These are phyloP conservation scores for Naganishia sp. DNA, from an alignment of 1,284 basidiomycete species.

Conservation along the genomic window DNA sequence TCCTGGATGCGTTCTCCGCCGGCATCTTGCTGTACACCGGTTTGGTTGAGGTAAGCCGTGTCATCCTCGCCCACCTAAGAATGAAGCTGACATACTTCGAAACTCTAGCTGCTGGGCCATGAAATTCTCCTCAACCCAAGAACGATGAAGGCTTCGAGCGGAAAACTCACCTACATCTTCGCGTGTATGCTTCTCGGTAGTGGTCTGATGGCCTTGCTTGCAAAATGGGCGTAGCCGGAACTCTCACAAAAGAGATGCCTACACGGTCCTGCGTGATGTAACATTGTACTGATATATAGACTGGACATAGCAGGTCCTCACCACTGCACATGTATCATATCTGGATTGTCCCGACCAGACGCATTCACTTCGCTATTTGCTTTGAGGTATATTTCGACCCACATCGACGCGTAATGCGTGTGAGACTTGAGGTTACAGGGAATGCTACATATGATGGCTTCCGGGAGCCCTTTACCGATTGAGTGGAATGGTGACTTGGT, in stretches of 20 bases:
- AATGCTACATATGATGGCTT: too few species aligned
- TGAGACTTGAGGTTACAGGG: too few species aligned
- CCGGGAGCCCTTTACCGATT: too few species aligned
- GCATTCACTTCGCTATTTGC: neutral
- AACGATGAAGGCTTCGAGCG: constrained; percentile 69
- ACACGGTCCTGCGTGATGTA: neutral
- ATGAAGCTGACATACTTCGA: neutral
- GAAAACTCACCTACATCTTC: constrained; percentile 68
- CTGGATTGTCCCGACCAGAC: neutral
- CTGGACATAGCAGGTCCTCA: neutral
- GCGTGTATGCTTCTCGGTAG: constrained; percentile 73
- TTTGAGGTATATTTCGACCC: neutral
- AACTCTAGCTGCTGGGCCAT: constrained; percentile 73
- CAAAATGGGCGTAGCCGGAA: constrained; percentile 69
- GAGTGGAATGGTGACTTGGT: too few species aligned
- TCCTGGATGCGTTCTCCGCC: constrained; percentile 79
- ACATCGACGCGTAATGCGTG: too few species aligned
- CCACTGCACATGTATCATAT: neutral
- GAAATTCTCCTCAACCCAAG: constrained; percentile 86
- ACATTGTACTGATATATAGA: neutral
- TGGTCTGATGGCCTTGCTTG: constrained; percentile 80
- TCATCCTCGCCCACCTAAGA: constrained; percentile 15
- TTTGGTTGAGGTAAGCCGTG: constrained; percentile 69
- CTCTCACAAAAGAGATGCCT: neutral
- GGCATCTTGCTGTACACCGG: constrained; percentile 89